Conservation (phyloP, 2,329 filamentous ascomycete species). For the Ophiostoma triangulosporum region DNA sequence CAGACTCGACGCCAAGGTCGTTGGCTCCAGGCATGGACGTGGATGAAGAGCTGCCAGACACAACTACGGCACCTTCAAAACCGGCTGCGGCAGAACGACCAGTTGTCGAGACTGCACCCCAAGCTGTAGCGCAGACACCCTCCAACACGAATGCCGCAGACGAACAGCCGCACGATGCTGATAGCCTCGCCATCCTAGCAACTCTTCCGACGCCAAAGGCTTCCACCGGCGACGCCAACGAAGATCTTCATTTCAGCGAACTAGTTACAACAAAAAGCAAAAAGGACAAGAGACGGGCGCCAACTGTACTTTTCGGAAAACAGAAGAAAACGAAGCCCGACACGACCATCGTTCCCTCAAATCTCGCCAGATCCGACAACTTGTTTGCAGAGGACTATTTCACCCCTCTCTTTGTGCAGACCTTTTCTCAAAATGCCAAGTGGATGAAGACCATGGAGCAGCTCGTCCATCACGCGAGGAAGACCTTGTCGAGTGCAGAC, state of each 20-base stretch:
- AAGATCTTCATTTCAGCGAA: constrained; percentile 2
- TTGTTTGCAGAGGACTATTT: constrained; percentile 49
- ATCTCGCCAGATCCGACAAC: constrained; percentile 42
- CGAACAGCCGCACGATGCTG: background rate
- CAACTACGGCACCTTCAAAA: background rate
- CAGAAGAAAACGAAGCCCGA: constrained; percentile 33
- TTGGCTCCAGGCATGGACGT: background rate
- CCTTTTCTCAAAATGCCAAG: constrained; percentile 38
- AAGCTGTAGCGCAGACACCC: background rate
- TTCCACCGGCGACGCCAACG: constrained; percentile 7
- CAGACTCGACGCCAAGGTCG: background rate
- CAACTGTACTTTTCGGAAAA: constrained; percentile 15
- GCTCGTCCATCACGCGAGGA: constrained; percentile 69
- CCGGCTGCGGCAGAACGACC: background rate
- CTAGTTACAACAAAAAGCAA: constrained; percentile 2
- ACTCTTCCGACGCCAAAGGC: constrained; percentile 12
- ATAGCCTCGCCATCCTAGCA: background rate
- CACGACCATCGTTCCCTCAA: constrained; percentile 1
- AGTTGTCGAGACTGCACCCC: background rate
- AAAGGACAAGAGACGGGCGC: constrained; percentile 11
- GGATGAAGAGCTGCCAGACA: background rate
- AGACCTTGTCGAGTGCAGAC: constrained; percentile 78
- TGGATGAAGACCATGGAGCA: constrained; percentile 55
- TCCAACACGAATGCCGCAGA: background rate
- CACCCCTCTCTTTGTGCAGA: constrained; percentile 46